These are phyloP conservation scores for Chrysoporthe deuterocubensis DNA, from an alignment of 2,329 filamentous ascomycete species.

Conservation along the genomic window DNA sequence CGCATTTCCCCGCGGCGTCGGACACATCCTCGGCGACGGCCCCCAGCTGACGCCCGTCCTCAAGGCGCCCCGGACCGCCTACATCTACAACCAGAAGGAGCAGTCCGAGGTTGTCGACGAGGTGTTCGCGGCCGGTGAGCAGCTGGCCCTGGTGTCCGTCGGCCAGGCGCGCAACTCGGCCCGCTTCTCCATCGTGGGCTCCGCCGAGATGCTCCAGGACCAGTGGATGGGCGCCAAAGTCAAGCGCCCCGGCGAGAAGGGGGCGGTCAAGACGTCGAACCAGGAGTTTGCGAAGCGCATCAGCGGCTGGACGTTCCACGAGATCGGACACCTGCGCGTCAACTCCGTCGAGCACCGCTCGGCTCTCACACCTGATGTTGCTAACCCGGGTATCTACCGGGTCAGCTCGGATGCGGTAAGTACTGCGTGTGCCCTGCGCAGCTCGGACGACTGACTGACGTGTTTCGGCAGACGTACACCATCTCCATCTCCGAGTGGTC, in stretches of 20 bases:
- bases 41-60: conserved; percentile 81
- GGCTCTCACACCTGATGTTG: conserved; percentile 54
- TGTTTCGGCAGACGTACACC: conserved; percentile 67
- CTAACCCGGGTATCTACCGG: conserved; percentile 88
- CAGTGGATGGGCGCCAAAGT: conserved; percentile 86
- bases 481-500: conserved; percentile 89
- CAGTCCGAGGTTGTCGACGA: conserved; percentile 75
- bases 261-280: conserved; percentile 71
- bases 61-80: conserved; percentile 81
- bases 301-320: conserved; percentile 95
- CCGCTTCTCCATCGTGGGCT: conserved; percentile 82
- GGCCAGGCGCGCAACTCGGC: conserved; percentile 94
- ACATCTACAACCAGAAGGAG: conserved; percentile 93
- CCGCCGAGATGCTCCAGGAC: conserved; percentile 84
- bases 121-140: conserved; percentile 80
- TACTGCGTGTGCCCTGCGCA: conserved; percentile 36
- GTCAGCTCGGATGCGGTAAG: conserved; percentile 96
- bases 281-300: conserved; percentile 83
- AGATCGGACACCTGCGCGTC: conserved; percentile 86
- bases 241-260: conserved; percentile 56
- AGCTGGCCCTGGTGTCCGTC: conserved; percentile 82
- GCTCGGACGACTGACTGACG: conserved; percentile 34
- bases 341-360: conserved; percentile 81
- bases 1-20: conserved; percentile 81
- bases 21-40: conserved; percentile 79